phyloP scores from a whole-genome alignment of 768 basidiomycete genomes.

The Trametes maxima region DNA sequence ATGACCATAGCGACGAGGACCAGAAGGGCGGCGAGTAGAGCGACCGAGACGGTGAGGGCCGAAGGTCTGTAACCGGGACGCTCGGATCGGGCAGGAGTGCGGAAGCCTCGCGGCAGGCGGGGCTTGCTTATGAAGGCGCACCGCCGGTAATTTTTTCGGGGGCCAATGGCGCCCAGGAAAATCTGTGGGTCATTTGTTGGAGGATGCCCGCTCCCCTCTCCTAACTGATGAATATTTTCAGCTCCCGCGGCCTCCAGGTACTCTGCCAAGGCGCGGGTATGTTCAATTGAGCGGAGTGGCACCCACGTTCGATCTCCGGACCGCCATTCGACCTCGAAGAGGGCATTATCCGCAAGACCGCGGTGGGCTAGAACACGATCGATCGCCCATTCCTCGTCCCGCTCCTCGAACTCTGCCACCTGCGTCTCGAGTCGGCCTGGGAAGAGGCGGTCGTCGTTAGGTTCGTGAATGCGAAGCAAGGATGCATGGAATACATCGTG shows the following conservation, averaged over 20 bases:
- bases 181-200: conserved; percentile 9
- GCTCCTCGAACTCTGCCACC: conserved; percentile 23
- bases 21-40: background rate
- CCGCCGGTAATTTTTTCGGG: too few relatives aligned
- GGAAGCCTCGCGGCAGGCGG: background rate
- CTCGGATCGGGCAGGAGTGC: background rate
- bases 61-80: background rate
- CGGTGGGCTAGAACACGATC: conserved; percentile 10
- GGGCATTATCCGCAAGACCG: background rate
- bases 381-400: conserved; percentile 30
- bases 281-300: background rate
- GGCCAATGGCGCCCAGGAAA: background rate
- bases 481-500: conserved; percentile 39
- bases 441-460: conserved; percentile 38
- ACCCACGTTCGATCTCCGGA: conserved; percentile 14
- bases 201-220: background rate
- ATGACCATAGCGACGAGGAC: background rate
- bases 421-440: conserved; percentile 19
- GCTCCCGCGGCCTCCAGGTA: conserved; percentile 6
- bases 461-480: conserved; percentile 34
- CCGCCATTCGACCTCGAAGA: conserved; percentile 10
- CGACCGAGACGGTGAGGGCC: too few relatives aligned
- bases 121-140: background rate
- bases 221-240: background rate
- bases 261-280: background rate